phyloP scores from a whole-genome alignment of 768 basidiomycete genomes.

The Serendipita sp. region DNA sequence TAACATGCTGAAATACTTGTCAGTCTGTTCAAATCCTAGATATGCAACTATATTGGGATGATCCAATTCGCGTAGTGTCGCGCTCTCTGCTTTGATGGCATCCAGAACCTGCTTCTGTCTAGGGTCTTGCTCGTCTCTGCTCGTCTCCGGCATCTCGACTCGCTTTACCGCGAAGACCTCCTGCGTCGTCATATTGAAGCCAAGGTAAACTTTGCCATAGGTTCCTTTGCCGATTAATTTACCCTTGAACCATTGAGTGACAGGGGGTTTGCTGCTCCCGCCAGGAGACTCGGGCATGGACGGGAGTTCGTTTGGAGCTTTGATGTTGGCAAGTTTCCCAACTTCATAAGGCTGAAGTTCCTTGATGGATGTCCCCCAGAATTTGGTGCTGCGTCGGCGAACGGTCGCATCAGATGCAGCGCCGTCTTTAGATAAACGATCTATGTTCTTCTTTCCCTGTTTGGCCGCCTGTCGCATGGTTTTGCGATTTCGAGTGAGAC shows the following conservation, averaged over 20 bases:
- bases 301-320: neutral
- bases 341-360: constrained; percentile 26
- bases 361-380: constrained; percentile 88
- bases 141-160: constrained; percentile 29
- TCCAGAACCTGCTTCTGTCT: constrained; percentile 26
- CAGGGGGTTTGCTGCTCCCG: neutral
- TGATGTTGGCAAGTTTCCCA: neutral
- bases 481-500: constrained; percentile 42
- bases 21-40: constrained; percentile 24
- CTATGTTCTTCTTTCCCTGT: constrained; percentile 64
- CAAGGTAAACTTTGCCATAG: constrained; percentile 32
- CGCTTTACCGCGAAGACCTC: constrained; percentile 37
- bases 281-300: neutral
- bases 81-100: constrained; percentile 29
- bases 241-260: constrained; percentile 29
- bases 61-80: constrained; percentile 31
- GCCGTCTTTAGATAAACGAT: constrained; percentile 39
- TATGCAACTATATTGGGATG: constrained; percentile 35
- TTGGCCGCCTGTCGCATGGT: constrained; percentile 85
- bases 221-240: constrained; percentile 32
- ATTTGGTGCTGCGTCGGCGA: constrained; percentile 77
- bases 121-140: constrained; percentile 25
- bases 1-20: constrained; percentile 23
- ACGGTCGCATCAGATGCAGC: constrained; percentile 20
- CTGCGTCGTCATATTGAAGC: constrained; percentile 28